These are phyloP conservation scores for Solanum paucissectum DNA, from an alignment of 257 asterid genomes.

Conservation along the genomic window DNA sequence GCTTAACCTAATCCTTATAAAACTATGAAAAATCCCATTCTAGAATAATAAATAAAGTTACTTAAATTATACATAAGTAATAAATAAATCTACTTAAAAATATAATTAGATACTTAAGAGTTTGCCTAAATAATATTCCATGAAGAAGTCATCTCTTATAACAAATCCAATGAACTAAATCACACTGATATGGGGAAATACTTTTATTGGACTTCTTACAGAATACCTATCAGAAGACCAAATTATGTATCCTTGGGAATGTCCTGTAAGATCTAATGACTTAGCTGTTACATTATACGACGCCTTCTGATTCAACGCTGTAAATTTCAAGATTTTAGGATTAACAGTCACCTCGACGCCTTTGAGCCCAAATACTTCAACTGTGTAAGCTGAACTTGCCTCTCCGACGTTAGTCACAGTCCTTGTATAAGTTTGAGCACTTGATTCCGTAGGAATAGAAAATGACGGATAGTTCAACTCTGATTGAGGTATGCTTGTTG, in stretches of 20 bases:
- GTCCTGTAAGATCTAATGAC: neutral
- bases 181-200: neutral
- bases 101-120: too few relatives aligned
- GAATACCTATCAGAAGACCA: neutral
- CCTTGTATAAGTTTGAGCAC: neutral
- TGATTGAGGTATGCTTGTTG: neutral
- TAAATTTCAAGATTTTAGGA: neutral
- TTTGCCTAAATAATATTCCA: too few relatives aligned
- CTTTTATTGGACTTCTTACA: neutral
- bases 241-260: neutral
- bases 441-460: neutral
- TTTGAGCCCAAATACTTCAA: neutral
- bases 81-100: too few relatives aligned
- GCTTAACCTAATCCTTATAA: too few relatives aligned
- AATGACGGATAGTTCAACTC: conserved; percentile 13
- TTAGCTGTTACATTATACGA: neutral
- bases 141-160: neutral
- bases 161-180: neutral
- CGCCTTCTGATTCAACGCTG: neutral
- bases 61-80: too few relatives aligned
- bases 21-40: too few relatives aligned
- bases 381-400: neutral
- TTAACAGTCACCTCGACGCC: neutral
- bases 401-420: conserved; percentile 7
- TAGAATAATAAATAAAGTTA: too few relatives aligned